These are phyloP conservation scores for Acanthamoeba triangularis DNA, from an alignment of 208 protist genomes.

Conservation along the genomic window DNA sequence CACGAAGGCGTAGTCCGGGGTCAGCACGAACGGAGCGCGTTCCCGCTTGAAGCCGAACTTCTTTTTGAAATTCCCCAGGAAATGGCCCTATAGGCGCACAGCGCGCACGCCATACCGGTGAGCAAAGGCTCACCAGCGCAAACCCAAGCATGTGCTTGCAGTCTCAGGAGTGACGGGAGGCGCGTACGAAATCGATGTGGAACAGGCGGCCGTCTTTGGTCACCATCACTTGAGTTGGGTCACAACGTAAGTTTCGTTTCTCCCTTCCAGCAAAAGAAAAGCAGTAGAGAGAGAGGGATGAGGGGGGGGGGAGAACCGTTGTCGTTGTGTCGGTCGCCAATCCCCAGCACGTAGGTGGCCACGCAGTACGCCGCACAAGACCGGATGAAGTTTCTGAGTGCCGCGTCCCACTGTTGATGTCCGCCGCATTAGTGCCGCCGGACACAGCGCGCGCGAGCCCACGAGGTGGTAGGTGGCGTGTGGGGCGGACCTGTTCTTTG, in stretches of 20 bases:
- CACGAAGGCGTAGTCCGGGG: constrained; percentile 89
- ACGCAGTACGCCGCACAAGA: constrained; percentile 91
- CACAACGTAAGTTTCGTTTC: neutral
- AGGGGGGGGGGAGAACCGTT: constrained; percentile 76
- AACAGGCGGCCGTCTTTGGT: neutral
- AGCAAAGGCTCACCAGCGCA: neutral
- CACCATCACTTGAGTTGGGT: neutral
- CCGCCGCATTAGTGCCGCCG: no score
- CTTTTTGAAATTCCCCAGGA: constrained; percentile 93
- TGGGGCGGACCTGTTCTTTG: neutral
- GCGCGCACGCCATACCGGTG: neutral
- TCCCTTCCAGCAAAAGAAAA: no score
- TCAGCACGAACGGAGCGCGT: constrained; percentile 92
- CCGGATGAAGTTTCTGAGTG: neutral
- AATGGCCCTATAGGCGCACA: constrained; percentile 85
- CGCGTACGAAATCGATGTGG: constrained; percentile 93
- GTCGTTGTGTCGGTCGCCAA: constrained; percentile 93
- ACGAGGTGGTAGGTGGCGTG: neutral
- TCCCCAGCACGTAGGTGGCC: constrained; percentile 96
- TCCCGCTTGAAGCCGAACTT: constrained; percentile 84
- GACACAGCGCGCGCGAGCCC: no score
- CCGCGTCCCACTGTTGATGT: neutral
- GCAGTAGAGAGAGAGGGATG: neutral
- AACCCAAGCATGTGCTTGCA: no score
- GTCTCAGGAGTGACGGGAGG: neutral